phyloP scores from a whole-genome alignment of 2,329 filamentous ascomycete species.

The Aspergillus sp. region DNA sequence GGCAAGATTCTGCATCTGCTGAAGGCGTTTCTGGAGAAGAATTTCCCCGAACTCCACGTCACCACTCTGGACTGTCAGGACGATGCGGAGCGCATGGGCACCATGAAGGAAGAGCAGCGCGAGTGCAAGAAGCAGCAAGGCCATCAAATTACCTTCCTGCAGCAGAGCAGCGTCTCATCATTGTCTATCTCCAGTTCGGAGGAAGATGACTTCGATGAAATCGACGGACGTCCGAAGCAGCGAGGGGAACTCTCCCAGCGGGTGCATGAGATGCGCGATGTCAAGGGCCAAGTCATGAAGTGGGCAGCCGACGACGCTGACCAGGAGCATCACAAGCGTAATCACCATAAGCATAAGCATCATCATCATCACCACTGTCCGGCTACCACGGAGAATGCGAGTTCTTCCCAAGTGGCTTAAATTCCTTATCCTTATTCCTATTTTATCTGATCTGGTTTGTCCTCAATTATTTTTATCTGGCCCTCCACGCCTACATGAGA shows the following conservation, averaged over 20 bases:
- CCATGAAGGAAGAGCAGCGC: slow-evolving; percentile 68
- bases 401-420: neutral
- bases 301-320: slow-evolving; percentile 21
- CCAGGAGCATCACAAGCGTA: neutral
- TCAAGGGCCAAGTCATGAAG: slow-evolving; percentile 28
- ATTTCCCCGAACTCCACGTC: slow-evolving; percentile 70
- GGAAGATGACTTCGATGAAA: slow-evolving; percentile 48
- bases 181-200: slow-evolving; percentile 49
- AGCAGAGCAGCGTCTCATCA: slow-evolving; percentile 40
- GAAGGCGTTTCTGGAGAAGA: slow-evolving; percentile 58
- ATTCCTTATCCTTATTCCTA: no score
- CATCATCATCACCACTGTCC: neutral
- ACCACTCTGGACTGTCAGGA: slow-evolving; percentile 62
- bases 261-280: slow-evolving; percentile 30
- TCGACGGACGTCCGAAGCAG: slow-evolving; percentile 14
- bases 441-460: no score
- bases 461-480: no score
- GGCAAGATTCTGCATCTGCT: slow-evolving; percentile 65
- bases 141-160: slow-evolving; percentile 46
- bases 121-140: slow-evolving; percentile 61
- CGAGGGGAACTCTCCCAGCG: slow-evolving; percentile 21
- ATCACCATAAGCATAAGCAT: neutral
- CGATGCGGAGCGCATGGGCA: slow-evolving; percentile 62
- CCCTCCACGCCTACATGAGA: no score
- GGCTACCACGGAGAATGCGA: neutral